Evolutionary conservation across 495 filamentous ascomycete species (phyloP).

Genomic region (Thozetella sp.): DNA sequence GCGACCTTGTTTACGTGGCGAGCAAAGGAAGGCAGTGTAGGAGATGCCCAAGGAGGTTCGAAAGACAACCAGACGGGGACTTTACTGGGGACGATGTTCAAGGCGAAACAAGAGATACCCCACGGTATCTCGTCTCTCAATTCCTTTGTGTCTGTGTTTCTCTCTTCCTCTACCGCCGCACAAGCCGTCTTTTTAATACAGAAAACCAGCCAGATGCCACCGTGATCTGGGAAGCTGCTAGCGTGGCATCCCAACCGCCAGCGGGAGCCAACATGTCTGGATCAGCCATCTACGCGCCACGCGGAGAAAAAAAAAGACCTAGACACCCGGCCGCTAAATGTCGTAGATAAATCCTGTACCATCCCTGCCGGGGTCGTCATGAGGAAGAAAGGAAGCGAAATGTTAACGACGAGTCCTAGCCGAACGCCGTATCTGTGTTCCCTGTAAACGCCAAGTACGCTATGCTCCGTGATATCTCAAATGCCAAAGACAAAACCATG

Average conservation of each 20-base stretch:
- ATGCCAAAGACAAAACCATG: slow-evolving; percentile 3
- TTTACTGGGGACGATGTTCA: not conserved
- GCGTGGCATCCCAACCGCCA: not conserved
- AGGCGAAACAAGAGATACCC: not conserved
- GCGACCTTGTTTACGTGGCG: no score
- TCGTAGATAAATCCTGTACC: not conserved
- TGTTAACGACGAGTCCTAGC: not conserved
- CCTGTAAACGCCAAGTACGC: slow-evolving; percentile 19
- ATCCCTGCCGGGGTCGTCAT: not conserved
- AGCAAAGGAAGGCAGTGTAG: no score
- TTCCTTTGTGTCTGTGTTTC: no score
- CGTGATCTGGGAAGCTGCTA: not conserved
- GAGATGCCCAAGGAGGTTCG: no score
- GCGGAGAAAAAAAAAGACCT: not conserved
- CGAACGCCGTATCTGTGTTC: slow-evolving; percentile 9
- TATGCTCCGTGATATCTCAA: slow-evolving; percentile 26
- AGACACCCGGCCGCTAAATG: not conserved
- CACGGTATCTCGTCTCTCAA: not conserved
- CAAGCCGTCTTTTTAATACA: not conserved
- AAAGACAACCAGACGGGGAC: no score
- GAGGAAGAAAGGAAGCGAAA: not conserved
- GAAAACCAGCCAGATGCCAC: slow-evolving; percentile 1
- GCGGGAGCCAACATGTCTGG: not conserved
- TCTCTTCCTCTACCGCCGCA: not conserved
- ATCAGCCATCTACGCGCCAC: not conserved